Evolutionary conservation across 176 grass and related monocot species (phyloP).

Genomic region (Cocos nucifera): DNA sequence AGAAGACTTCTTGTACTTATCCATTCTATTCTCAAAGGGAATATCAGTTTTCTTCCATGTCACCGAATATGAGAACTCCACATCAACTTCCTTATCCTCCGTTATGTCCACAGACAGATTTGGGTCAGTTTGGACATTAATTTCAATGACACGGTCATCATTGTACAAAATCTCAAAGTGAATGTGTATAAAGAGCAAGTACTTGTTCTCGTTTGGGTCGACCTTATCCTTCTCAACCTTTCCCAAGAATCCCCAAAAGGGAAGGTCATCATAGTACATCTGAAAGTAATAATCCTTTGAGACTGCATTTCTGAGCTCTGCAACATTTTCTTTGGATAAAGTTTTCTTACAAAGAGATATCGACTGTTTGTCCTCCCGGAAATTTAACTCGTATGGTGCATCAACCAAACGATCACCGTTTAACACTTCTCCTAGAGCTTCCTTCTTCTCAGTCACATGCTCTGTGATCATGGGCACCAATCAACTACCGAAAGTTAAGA

Average conservation of each 20-base stretch:
- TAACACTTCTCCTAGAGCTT: constrained; percentile 81
- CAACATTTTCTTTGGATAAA: constrained; percentile 44
- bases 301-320: constrained; percentile 68
- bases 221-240: constrained; percentile 60
- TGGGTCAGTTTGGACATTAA: constrained; percentile 64
- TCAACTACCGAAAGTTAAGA: too few relatives aligned
- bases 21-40: constrained; percentile 76
- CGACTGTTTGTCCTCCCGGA: constrained; percentile 54
- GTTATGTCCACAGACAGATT: constrained; percentile 70
- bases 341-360: constrained; percentile 59
- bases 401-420: constrained; percentile 90
- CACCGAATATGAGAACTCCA: constrained; percentile 90
- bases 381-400: constrained; percentile 82
- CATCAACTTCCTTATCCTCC: constrained; percentile 56
- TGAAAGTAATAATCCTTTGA: constrained; percentile 94
- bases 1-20: constrained; percentile 86
- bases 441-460: constrained; percentile 81
- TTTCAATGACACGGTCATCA: constrained; percentile 68
- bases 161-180: constrained; percentile 86
- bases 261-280: constrained; percentile 96
- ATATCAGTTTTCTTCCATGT: constrained; percentile 78
- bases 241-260: constrained; percentile 91
- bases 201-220: constrained; percentile 30
- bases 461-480: constrained; percentile 21
- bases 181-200: constrained; percentile 83